These are phyloP conservation scores for Heimioporus sp. DNA, from an alignment of 768 basidiomycete genomes.

Conservation along the genomic window DNA sequence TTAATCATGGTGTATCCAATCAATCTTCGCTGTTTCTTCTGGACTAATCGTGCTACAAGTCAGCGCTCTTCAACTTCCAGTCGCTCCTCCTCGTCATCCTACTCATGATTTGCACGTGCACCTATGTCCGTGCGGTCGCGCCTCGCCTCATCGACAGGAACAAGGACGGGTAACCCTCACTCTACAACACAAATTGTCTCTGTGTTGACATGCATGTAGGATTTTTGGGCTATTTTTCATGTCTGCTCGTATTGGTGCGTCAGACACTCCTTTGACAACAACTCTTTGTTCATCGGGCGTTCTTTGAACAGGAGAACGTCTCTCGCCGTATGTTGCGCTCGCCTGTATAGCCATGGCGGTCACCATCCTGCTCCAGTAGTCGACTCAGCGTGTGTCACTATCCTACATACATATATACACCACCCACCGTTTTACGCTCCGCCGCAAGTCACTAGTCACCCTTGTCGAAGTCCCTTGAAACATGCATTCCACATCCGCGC, in stretches of 20 bases:
- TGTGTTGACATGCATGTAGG: conserved; percentile 38
- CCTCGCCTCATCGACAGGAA: conserved; percentile 91
- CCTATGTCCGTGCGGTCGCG: conserved; percentile 87
- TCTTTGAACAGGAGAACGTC: conserved; percentile 69
- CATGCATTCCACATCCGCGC: no score
- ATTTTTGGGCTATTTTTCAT: conserved; percentile 94
- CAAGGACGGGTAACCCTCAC: conserved; percentile 75
- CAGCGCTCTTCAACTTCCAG: conserved; percentile 97
- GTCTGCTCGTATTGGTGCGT: conserved; percentile 88
- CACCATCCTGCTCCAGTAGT: conserved; percentile 53
- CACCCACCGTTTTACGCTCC: no score
- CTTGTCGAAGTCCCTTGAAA: no score
- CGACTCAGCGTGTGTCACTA: conserved; percentile 1
- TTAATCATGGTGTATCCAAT: conserved; percentile 12
- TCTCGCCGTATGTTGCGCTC: conserved; percentile 94
- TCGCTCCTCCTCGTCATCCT: conserved; percentile 92
- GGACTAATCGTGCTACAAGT: conserved; percentile 41
- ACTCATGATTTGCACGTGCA: conserved; percentile 94
- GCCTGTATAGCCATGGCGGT: conserved; percentile 94
- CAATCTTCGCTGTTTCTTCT: no score
- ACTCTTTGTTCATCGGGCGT: neutral
- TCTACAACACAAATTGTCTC: neutral
- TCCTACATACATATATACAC: neutral
- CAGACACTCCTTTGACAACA: neutral
- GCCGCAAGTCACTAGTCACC: no score